Conservation (phyloP, 2,329 filamentous ascomycete genomes). For the Plenodomus lindquistii region DNA sequence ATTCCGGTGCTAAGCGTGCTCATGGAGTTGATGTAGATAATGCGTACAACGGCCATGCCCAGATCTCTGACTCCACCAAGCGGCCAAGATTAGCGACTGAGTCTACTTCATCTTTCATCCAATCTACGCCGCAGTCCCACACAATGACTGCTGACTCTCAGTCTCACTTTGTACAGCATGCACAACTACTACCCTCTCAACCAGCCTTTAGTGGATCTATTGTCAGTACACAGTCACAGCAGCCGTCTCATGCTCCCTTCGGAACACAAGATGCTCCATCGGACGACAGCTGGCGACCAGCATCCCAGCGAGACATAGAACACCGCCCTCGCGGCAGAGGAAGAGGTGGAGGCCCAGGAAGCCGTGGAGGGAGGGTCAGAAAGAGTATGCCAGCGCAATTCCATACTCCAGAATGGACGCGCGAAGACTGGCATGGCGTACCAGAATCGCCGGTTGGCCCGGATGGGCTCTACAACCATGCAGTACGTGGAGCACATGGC, state of each 20-base stretch:
- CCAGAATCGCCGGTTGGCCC: slow-evolving; percentile 41
- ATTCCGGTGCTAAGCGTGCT: slow-evolving; percentile 47
- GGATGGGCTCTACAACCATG: slow-evolving; percentile 42
- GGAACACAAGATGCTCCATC: slow-evolving; percentile 32
- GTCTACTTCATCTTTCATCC: slow-evolving; percentile 13
- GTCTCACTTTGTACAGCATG: slow-evolving; percentile 18
- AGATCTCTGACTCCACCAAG: slow-evolving; percentile 48
- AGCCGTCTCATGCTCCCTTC: slow-evolving; percentile 29
- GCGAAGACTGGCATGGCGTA: slow-evolving; percentile 40
- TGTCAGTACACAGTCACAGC: slow-evolving; percentile 27
- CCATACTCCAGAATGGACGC: slow-evolving; percentile 47
- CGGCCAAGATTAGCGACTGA: slow-evolving; percentile 50
- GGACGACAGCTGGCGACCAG: slow-evolving; percentile 39
- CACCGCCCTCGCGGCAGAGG: slow-evolving; percentile 43
- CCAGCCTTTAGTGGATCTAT: slow-evolving; percentile 30
- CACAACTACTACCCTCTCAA: slow-evolving; percentile 32
- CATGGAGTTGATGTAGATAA: slow-evolving; percentile 42
- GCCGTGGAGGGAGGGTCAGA: slow-evolving; percentile 43
- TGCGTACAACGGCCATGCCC: slow-evolving; percentile 26
- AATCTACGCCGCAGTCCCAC: not conserved
- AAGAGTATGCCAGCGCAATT: slow-evolving; percentile 41
- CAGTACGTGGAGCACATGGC: slow-evolving; percentile 28
- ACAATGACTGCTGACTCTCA: not conserved
- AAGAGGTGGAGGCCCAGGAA: slow-evolving; percentile 46
- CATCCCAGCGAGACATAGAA: slow-evolving; percentile 35